Evolutionary conservation across 2,329 filamentous ascomycete species (phyloP).

Genomic region (Emergomyces pasteurianus): DNA sequence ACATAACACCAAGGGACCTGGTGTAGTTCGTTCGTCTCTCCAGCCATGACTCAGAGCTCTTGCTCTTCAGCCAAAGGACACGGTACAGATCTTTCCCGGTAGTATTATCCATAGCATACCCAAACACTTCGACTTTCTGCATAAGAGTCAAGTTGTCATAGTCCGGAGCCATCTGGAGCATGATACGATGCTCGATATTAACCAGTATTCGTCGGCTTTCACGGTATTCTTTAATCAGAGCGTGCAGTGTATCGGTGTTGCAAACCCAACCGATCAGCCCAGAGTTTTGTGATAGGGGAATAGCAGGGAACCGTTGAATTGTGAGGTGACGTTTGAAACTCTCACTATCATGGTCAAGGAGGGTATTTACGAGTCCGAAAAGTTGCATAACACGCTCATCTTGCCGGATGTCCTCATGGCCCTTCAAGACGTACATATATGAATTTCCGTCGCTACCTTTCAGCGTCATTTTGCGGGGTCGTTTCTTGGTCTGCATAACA

Average conservation of each 20-base stretch:
- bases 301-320: slow-evolving; percentile 93
- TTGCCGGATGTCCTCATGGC: slow-evolving; percentile 98
- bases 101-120: slow-evolving; percentile 97
- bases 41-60: slow-evolving; percentile 95
- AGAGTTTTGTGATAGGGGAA: slow-evolving; percentile 90
- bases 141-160: slow-evolving; percentile 98
- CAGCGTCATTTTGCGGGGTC: slow-evolving; percentile 77
- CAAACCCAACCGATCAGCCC: slow-evolving; percentile 93
- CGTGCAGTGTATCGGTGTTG: slow-evolving; percentile 93
- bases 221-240: slow-evolving; percentile 92
- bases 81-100: slow-evolving; percentile 97
- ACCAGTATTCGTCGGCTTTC: slow-evolving; percentile 94
- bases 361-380: slow-evolving; percentile 92
- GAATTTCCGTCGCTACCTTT: slow-evolving; percentile 77
- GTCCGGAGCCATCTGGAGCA: slow-evolving; percentile 99
- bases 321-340: slow-evolving; percentile 94
- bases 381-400: slow-evolving; percentile 99
- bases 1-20: slow-evolving; percentile 94
- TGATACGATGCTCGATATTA: slow-evolving; percentile 98
- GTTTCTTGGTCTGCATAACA: slow-evolving; percentile 94
- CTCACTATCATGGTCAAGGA: slow-evolving; percentile 86
- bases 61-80: slow-evolving; percentile 96
- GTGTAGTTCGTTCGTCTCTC: slow-evolving; percentile 98
- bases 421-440: slow-evolving; percentile 88
- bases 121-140: slow-evolving; percentile 99